These are phyloP conservation scores for Pythium chondricola DNA, from an alignment of 352 stramenopile genomes.

Conservation along the genomic window DNA sequence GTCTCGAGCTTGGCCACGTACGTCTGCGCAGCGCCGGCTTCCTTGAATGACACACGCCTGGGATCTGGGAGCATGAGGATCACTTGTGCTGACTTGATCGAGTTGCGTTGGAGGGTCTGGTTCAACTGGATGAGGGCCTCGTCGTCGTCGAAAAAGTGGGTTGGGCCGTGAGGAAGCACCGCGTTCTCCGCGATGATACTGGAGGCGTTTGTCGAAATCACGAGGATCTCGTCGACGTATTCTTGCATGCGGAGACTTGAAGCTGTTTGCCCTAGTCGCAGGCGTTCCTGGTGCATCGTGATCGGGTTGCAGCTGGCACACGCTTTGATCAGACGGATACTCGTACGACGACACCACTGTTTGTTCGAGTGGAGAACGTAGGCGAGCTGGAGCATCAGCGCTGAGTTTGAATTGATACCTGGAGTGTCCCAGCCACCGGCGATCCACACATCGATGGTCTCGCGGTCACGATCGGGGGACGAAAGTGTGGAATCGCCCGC, in stretches of 20 bases:
- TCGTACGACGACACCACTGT: conserved; percentile 18
- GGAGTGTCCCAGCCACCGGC: conserved; percentile 24
- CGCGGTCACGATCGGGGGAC: conserved; percentile 7
- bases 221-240: conserved; percentile 36
- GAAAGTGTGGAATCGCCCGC: conserved; percentile 6
- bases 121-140: conserved; percentile 32
- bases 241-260: conserved; percentile 26
- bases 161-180: neutral
- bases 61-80: conserved; percentile 41
- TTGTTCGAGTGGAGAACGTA: conserved; percentile 28
- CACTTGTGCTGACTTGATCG: conserved; percentile 30
- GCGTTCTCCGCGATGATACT: conserved; percentile 26
- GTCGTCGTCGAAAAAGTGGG: conserved; percentile 19
- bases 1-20: conserved; percentile 32
- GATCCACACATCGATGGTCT: conserved; percentile 62
- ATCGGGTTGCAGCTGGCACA: conserved; percentile 18
- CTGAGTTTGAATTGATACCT: conserved; percentile 23
- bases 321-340: conserved; percentile 24
- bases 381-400: conserved; percentile 37
- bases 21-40: neutral
- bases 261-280: conserved; percentile 20
- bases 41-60: neutral
- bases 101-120: conserved; percentile 40
- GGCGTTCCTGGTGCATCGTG: conserved; percentile 22
- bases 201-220: conserved; percentile 31